These are phyloP conservation scores for Cystobasidium onofrii DNA, from an alignment of 768 basidiomycete genomes.

Conservation along the genomic window DNA sequence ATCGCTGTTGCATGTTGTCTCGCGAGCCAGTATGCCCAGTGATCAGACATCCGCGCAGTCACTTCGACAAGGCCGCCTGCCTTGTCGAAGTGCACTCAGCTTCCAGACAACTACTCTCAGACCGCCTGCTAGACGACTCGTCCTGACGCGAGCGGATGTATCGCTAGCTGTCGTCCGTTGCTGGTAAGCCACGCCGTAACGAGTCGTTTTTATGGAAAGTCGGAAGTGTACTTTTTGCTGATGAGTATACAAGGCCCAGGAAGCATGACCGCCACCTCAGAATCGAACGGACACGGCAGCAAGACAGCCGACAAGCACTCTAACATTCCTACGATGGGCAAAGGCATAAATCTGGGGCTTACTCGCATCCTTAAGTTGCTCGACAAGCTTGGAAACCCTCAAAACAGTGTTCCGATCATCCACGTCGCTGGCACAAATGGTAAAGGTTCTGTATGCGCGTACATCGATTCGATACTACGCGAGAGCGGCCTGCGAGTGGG, in stretches of 20 bases:
- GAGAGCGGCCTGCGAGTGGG: constrained; percentile 59
- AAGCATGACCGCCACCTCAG: not conserved
- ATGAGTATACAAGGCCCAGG: not conserved
- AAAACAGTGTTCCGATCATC: constrained; percentile 67
- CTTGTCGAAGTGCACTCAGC: too few species aligned
- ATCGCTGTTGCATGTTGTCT: too few species aligned
- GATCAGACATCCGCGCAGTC: too few species aligned
- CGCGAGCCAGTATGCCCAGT: too few species aligned
- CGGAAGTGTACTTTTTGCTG: not conserved
- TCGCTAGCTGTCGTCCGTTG: too few species aligned
- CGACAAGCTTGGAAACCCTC: constrained; percentile 52
- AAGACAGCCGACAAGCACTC: not conserved
- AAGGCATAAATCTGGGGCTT: constrained; percentile 40
- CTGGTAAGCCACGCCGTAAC: not conserved
- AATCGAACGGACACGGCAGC: not conserved
- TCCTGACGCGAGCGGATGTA: too few species aligned
- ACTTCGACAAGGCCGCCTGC: too few species aligned
- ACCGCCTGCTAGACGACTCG: too few species aligned
- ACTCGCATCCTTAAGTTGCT: constrained; percentile 43
- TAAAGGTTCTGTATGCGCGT: constrained; percentile 83
- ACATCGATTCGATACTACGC: constrained; percentile 66
- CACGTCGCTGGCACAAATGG: constrained; percentile 96
- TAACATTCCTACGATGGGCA: not conserved
- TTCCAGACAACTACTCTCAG: too few species aligned
- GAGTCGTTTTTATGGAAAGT: not conserved